Base-by-base conservation (phyloP, 1,139 yeast genomes). In the Wickerhamomyces sp. region DNA sequence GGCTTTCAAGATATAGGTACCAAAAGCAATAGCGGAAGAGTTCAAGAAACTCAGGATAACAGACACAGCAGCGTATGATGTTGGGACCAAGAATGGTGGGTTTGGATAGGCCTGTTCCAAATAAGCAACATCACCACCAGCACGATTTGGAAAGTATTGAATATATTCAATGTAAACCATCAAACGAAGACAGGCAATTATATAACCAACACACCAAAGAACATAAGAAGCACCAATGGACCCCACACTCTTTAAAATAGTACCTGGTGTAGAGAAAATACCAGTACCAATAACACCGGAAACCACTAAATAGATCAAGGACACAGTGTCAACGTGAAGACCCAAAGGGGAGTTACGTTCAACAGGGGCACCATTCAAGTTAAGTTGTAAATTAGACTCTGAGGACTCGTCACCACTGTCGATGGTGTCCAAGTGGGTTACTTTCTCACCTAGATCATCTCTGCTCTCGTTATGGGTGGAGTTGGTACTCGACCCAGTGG, bases 201-300 rank as follows among this genome's bases (percentile, higher is more conserved):
- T 35, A 37, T 60, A 66, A 9, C 72, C 68, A 22, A 54, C 48
- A 2, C 62, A 49, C 72, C 72, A 67, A 17, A 67, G 49, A 4
- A 66, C 59, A 36, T 66, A 66, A n/a, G 66, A 51, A 12, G 68
- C 60, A 24, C 72, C 72, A 30, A 66, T 48, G 3, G 69, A 62
- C 1, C 72, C 71, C 39, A 65, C 58, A 2, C 67, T 58, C 14
- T 51, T 53, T 8, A 65, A 44, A 27, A 65, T 50, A 3, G 61
- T 42, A 1, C 61, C 66, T 5, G 72, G 72, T 0, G 70, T 64
- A n/a, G 60, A 54, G 45, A 67, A 68, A 28, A 67, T 66, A 50
- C 72, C 72, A 1, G 72, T 68, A 37, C 73, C 72, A 26, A 68
- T 59, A 28, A 67, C 61, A 32, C 72, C 71, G 31, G 63, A 66